phyloP scores from a whole-genome alignment of 1,139 yeast genomes.

The Suhomyces wounanorum region DNA sequence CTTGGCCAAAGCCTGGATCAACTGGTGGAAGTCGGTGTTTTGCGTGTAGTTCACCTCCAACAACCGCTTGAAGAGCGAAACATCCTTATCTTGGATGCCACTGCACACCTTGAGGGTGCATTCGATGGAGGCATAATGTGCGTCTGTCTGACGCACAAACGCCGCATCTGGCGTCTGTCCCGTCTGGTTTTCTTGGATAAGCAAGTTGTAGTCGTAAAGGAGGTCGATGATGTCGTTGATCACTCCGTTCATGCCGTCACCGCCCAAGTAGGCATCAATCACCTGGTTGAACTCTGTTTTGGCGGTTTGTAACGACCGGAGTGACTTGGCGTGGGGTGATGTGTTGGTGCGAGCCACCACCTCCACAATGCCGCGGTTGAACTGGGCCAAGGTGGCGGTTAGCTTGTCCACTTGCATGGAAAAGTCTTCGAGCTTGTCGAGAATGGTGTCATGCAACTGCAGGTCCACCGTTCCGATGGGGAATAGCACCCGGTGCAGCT shows the following conservation, averaged over 20 bases:
- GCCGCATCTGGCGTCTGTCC: constrained; percentile 4
- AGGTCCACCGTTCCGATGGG: constrained; percentile 11
- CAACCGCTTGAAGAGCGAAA: constrained; percentile 10
- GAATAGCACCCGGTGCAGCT: constrained; percentile 9
- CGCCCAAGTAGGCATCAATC: constrained; percentile 17
- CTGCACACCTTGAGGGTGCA: constrained; percentile 10
- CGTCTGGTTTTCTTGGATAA: constrained; percentile 14
- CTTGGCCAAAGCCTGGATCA: constrained; percentile 5
- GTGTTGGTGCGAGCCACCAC: constrained; percentile 5
- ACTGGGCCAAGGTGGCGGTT: constrained; percentile 11
- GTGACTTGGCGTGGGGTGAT: constrained; percentile 5
- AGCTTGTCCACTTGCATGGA: constrained; percentile 10
- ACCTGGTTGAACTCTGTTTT: constrained; percentile 13
- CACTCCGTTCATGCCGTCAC: constrained; percentile 15
- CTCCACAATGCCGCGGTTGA: constrained; percentile 14
- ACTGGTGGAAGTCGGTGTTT: constrained; percentile 9
- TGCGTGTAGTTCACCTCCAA: constrained; percentile 13
- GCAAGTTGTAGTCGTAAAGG: constrained; percentile 20
- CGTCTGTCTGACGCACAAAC: constrained; percentile 5
- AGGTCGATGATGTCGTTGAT: constrained; percentile 20
- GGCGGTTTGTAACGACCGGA: constrained; percentile 12
- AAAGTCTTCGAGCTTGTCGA: constrained; percentile 7
- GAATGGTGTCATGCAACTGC: constrained; percentile 4
- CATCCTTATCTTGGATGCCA: constrained; percentile 12
- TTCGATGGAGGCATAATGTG: constrained; percentile 11